A percentile compares a stretch with the other conserved stretches of the same genome.
Evolutionary conservation across 176 grass and related monocot genomes (phyloP).

Genomic region (Guadua angustifolia): DNA sequence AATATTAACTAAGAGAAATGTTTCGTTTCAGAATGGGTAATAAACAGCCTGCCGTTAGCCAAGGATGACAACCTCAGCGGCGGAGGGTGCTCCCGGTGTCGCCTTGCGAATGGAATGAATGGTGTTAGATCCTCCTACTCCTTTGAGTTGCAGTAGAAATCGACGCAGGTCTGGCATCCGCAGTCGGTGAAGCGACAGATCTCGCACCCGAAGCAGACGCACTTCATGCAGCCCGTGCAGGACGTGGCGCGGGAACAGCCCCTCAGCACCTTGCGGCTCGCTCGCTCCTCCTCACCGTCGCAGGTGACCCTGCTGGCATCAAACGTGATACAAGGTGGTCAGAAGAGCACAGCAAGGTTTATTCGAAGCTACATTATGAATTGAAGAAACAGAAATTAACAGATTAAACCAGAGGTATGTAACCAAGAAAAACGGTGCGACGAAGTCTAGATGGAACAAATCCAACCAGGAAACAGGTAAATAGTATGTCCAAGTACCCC

Average conservation of each 20-base stretch:
- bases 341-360: not conserved
- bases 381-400: not conserved
- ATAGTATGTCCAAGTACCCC: not conserved
- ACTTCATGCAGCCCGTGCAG: slow-evolving; percentile 83
- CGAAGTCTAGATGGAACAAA: not conserved
- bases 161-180: slow-evolving; percentile 84
- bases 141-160: slow-evolving; percentile 78
- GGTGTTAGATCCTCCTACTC: slow-evolving; percentile 35
- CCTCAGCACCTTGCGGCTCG: slow-evolving; percentile 81
- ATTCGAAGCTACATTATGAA: not conserved
- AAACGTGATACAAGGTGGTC: not conserved
- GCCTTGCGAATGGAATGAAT: slow-evolving; percentile 35
- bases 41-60: not conserved
- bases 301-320: slow-evolving; percentile 59
- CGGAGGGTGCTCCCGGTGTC: not conserved
- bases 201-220: slow-evolving; percentile 90
- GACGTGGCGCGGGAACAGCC: slow-evolving; percentile 70
- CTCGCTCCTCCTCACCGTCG: slow-evolving; percentile 87
- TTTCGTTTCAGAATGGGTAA: slow-evolving; percentile 33
- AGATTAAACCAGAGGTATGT: not conserved
- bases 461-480: not conserved
- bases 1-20: not conserved
- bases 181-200: slow-evolving; percentile 94
- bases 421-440: not conserved
- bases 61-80: not conserved